These are phyloP conservation scores for Botrytis squamosa DNA, from an alignment of 2,329 filamentous ascomycete genomes.

Conservation along the genomic window DNA sequence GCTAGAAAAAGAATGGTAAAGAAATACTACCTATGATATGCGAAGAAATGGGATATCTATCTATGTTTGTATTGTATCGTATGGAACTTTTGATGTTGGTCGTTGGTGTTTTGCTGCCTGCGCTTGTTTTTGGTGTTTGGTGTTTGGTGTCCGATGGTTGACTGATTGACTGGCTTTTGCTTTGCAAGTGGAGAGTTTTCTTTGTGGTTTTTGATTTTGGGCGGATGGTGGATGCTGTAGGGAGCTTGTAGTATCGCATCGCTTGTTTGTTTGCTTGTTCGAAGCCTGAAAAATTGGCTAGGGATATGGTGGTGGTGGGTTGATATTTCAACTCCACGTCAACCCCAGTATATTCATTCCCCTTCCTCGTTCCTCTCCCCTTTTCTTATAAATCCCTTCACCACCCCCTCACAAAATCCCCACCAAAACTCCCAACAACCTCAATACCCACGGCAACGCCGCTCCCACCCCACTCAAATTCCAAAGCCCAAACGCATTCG, in stretches of 20 bases:
- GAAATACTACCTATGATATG: not conserved
- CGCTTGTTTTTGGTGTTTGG: not conserved
- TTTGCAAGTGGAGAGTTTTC: not conserved
- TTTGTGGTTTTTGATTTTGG: not conserved
- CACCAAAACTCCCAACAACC: not conserved
- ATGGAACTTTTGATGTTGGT: not conserved
- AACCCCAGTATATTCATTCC: not conserved
- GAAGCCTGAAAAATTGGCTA: no score
- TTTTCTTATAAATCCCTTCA: no score
- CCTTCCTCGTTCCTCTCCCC: not conserved
- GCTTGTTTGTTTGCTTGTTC: no score
- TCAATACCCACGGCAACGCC: constrained; percentile 7
- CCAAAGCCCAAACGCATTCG: constrained; percentile 17
- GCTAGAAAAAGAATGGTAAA: not conserved
- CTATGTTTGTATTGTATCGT: not conserved
- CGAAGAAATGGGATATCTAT: not conserved
- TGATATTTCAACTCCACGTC: not conserved
- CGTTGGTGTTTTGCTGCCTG: no score
- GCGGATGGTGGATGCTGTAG: not conserved
- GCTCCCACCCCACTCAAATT: not conserved
- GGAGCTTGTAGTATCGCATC: not conserved
- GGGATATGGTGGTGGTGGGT: no score
- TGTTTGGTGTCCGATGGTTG: not conserved
- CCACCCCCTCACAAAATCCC: not conserved
- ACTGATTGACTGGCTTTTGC: not conserved